A percentile compares a stretch with the other conserved stretches of the same genome.
phyloP scores from a whole-genome alignment of 441 rosid genomes.

The Gossypium laxum region DNA sequence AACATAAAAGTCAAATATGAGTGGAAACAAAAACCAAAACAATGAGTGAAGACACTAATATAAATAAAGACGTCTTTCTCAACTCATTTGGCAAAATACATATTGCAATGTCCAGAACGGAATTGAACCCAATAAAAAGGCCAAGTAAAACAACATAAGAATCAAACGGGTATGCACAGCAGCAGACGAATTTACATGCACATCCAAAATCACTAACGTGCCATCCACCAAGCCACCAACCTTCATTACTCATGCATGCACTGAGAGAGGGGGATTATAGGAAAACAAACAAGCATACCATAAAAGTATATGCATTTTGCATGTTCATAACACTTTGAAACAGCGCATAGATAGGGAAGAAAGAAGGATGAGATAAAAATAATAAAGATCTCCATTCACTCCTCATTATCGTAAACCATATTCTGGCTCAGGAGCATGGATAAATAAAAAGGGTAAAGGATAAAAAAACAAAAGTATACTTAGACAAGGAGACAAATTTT shows the following conservation, averaged over 20 bases:
- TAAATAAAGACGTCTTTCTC: neutral
- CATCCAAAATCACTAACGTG: neutral
- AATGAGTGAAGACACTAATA: neutral
- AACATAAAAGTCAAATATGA: neutral
- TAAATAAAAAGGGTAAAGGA: neutral
- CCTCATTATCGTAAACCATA: neutral
- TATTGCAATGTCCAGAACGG: neutral
- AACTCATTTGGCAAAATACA: neutral
- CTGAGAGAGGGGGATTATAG: neutral
- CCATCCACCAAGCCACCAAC: neutral
- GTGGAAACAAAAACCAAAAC: neutral
- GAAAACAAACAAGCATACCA: slow-evolving; percentile 7
- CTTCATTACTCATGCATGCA: neutral
- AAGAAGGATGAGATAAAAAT: neutral
- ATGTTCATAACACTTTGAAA: neutral
- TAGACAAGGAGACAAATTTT: neutral
- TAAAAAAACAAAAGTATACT: neutral
- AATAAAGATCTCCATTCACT: neutral
- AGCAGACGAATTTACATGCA: neutral
- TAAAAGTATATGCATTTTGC: slow-evolving; percentile 10
- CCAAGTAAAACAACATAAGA: neutral
- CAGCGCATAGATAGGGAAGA: neutral
- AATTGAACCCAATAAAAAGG: neutral
- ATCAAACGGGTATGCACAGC: neutral
- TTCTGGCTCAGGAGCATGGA: neutral